Percentiles rank a stretch among this genome's conserved stretches.
phyloP scores from a whole-genome alignment of 805 yeast genomes.

The Candida michaelii region DNA sequence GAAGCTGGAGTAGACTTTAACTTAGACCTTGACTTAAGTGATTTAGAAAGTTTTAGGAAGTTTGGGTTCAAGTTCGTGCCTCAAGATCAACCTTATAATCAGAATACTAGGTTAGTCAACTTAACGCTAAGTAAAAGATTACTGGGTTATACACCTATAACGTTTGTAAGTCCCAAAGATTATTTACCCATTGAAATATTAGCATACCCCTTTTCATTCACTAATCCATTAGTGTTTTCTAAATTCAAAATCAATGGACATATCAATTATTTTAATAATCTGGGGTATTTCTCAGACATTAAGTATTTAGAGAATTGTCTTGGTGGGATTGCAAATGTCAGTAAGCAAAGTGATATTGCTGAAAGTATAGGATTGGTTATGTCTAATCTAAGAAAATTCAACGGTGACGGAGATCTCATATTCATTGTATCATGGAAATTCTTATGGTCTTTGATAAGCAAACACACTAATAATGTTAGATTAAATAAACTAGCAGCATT shows the following conservation, averaged over 20 bases:
- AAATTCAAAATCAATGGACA: slow-evolving; percentile 24
- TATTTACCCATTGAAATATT: slow-evolving; percentile 15
- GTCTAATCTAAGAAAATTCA: slow-evolving; percentile 36
- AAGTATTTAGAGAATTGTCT: slow-evolving; percentile 47
- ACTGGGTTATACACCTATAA: slow-evolving; percentile 1
- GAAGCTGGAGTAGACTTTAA: slow-evolving; percentile 11
- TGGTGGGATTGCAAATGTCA: slow-evolving; percentile 34
- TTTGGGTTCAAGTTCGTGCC: slow-evolving; percentile 26
- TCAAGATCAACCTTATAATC: slow-evolving; percentile 11
- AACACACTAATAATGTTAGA: slow-evolving; percentile 6
- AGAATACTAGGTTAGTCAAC: slow-evolving; percentile 4
- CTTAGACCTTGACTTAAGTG: background rate
- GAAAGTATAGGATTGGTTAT: slow-evolving; percentile 37
- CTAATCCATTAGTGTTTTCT: slow-evolving; percentile 30
- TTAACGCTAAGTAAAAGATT: background rate
- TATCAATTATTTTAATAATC: slow-evolving; percentile 22
- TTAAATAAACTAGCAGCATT: slow-evolving; percentile 4
- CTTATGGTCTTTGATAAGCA: slow-evolving; percentile 12
- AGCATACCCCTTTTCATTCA: slow-evolving; percentile 30
- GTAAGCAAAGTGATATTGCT: background rate
- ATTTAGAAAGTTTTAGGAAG: slow-evolving; percentile 19
- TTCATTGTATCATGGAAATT: slow-evolving; percentile 29
- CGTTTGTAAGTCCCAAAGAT: slow-evolving; percentile 5
- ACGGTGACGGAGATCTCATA: slow-evolving; percentile 48
- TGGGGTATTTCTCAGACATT: slow-evolving; percentile 35